Base-by-base conservation (phyloP, 208 protist genomes). In the Crithidia mellificae region DNA sequence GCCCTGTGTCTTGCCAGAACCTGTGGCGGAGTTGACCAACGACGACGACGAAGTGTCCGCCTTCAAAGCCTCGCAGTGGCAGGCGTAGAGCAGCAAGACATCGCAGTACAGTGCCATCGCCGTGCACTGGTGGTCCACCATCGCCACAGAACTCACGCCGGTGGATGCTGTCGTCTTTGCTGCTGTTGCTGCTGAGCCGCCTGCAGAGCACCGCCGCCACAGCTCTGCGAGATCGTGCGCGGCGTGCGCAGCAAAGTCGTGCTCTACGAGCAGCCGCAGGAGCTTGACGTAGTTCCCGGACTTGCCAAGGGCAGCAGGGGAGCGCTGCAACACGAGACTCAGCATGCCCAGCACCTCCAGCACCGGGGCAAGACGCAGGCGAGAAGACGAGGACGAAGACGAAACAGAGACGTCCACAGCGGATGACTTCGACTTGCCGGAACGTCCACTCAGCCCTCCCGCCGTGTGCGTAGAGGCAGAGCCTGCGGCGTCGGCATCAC, bases 61-160 rank as follows among this genome's bases (percentile, higher is more conserved):
- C 9, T 8, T 2, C 0, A 36, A 36, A 0, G 34, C n/a, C 27
- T 30, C 32, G 11, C 32, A 36, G 43, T 76, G 70, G 32, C 38
- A 76, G 0, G 63, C 53, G 14, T 70, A 2, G 7, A 76, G 47
- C 11, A 76, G 22, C 34, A 76, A 29, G 32, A 76, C 70, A 22
- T 76, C 70, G 20, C 70, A 59, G 70, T 66, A 76, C 11, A 69
- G 70, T 19, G 70, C 49, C 15, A 76, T 46, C 30, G 70, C 54
- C 2, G 29, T 34, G 0, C 34, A 51, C 9, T 19, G 17, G 29
- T 24, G 15, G 24, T 15, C 17, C 32, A 24, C 39, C 7, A 12
- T 11, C 34, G 7, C 34, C 34, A 38, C 34, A 38, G 34, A 38
- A n/a, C n/a, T n/a, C n/a, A n/a, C n/a, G n/a, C n/a, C n/a, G n/a